These are phyloP conservation scores for Alternaria arbusti DNA, from an alignment of 2,329 filamentous ascomycete species.

Conservation along the genomic window DNA sequence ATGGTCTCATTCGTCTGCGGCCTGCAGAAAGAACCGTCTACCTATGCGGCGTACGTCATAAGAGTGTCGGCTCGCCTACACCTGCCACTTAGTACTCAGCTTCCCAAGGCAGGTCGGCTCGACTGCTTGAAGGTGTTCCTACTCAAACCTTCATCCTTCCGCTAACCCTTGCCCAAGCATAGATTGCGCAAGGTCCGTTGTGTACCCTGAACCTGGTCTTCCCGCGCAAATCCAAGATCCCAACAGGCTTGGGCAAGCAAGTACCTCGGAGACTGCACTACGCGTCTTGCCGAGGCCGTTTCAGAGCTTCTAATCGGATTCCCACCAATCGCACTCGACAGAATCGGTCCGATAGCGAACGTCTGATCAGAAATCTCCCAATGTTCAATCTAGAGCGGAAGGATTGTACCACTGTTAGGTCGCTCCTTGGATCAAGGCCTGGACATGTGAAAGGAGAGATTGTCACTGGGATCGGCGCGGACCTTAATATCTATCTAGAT, in stretches of 20 bases:
- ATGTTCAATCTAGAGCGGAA: background rate
- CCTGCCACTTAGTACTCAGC: background rate
- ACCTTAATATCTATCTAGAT: conserved; percentile 26
- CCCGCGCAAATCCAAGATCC: conserved; percentile 21
- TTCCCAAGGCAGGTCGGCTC: conserved; percentile 4
- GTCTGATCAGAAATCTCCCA: background rate
- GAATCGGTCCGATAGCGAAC: background rate
- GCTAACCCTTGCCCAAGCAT: conserved; percentile 15
- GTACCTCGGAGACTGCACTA: conserved; percentile 6
- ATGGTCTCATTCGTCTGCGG: background rate
- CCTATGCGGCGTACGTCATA: background rate
- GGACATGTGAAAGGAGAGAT: conserved; percentile 5
- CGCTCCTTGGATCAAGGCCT: conserved; percentile 1
- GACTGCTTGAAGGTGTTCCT: conserved; percentile 2
- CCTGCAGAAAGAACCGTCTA: background rate
- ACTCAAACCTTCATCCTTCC: conserved; percentile 4
- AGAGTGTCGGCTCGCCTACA: conserved; percentile 2
- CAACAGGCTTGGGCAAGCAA: conserved; percentile 6
- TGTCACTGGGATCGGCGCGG: conserved; percentile 19
- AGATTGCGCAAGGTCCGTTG: conserved; percentile 14
- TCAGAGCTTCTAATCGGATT: background rate
- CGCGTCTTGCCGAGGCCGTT: conserved; percentile 6
- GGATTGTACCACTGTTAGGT: conserved; percentile 6
- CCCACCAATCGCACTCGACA: background rate
- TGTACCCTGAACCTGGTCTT: conserved; percentile 23